Evolutionary conservation across 139 green algal species (phyloP).

Genomic region (Dunaliella primolecta): DNA sequence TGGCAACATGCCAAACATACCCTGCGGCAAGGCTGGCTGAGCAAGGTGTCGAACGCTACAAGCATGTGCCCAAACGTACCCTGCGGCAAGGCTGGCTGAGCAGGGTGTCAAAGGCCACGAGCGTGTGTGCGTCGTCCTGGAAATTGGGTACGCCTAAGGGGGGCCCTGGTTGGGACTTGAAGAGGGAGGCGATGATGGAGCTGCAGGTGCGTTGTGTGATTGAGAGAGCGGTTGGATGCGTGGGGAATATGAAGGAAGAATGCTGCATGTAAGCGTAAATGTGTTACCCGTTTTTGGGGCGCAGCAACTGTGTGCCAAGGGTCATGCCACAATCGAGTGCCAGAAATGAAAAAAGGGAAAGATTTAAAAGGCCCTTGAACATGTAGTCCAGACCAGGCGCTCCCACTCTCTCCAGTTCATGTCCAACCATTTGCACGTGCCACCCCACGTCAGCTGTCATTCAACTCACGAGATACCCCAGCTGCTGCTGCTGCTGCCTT

Average conservation of each 20-base stretch:
- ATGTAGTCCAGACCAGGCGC: no score
- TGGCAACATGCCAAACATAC: no score
- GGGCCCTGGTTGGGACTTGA: not conserved
- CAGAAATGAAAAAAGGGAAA: not conserved
- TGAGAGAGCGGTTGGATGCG: not conserved
- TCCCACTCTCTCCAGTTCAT: no score
- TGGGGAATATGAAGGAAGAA: not conserved
- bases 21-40: slow-evolving; percentile 6
- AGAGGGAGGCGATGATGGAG: not conserved
- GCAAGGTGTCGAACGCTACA: not conserved
- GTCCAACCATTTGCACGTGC: no score
- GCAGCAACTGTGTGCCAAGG: not conserved
- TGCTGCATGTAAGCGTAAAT: not conserved
- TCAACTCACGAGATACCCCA: not conserved
- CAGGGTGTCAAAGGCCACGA: not conserved
- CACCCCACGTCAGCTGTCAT: no score
- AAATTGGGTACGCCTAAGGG: not conserved
- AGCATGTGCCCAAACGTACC: not conserved
- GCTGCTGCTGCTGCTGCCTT: not conserved
- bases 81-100: slow-evolving; percentile 7
- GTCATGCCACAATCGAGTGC: not conserved
- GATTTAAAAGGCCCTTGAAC: not conserved
- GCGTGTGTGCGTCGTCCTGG: not conserved
- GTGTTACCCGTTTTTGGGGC: not conserved
- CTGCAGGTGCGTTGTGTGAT: not conserved